Evolutionary conservation across 2,329 filamentous ascomycete species (phyloP).

Genomic region (Talaromyces verruculosus): DNA sequence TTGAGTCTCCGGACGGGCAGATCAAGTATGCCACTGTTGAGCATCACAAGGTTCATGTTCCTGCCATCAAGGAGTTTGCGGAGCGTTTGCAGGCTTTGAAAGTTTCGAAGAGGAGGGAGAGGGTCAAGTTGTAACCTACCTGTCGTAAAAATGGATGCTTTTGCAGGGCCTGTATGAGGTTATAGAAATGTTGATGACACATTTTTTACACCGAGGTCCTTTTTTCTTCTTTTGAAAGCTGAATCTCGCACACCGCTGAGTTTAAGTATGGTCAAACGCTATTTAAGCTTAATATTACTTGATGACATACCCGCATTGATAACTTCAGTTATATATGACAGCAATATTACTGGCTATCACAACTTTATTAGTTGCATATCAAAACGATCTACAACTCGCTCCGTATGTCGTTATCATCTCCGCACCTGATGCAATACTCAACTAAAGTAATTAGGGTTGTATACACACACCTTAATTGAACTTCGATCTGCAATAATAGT

Average conservation of each 20-base stretch:
- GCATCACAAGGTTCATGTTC: constrained; percentile 54
- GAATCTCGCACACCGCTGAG: not conserved
- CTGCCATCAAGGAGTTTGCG: constrained; percentile 43
- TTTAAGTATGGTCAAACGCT: not conserved
- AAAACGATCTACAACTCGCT: not conserved
- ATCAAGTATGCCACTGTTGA: constrained; percentile 52
- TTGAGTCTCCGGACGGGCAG: constrained; percentile 52
- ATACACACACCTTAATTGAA: not conserved
- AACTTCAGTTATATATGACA: too few species aligned
- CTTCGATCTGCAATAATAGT: not conserved
- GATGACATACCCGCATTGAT: not conserved
- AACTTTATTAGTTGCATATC: not conserved
- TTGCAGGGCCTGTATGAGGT: not conserved
- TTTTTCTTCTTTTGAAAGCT: not conserved
- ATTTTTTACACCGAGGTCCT: too few species aligned
- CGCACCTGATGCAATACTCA: constrained; percentile 10
- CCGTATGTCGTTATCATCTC: constrained; percentile 13
- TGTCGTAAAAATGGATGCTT: too few species aligned
- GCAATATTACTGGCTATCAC: not conserved
- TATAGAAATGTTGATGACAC: not conserved
- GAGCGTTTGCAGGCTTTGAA: constrained; percentile 15
- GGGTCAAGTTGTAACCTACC: constrained; percentile 10
- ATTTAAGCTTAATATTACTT: not conserved
- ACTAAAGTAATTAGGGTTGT: not conserved
- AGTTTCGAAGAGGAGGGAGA: constrained; percentile 9